A percentile compares a stretch with the other conserved stretches of the same genome.
phyloP scores from a whole-genome alignment of 139 green algal species.

The Micractinium sp. region DNA sequence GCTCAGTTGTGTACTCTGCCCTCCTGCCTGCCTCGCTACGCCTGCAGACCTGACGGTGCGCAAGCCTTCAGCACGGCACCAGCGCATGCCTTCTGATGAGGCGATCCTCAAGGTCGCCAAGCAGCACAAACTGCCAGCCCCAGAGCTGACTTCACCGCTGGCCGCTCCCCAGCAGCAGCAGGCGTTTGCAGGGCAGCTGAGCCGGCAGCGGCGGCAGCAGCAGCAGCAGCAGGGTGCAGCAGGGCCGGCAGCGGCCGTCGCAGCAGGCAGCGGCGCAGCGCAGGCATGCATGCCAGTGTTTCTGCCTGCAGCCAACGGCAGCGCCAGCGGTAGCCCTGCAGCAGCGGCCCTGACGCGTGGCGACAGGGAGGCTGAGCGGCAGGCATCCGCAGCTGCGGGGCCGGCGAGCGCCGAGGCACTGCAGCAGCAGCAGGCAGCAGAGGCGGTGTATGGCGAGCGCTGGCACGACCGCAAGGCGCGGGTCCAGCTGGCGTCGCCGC shows the following conservation, averaged over 20 bases:
- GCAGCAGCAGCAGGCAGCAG: slow-evolving; percentile 35
- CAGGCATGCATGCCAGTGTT: neutral
- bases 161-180: neutral
- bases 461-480: slow-evolving; percentile 62
- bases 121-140: slow-evolving; percentile 50
- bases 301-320: neutral
- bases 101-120: slow-evolving; percentile 63
- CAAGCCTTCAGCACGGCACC: slow-evolving; percentile 36
- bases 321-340: neutral
- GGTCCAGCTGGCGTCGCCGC: slow-evolving; percentile 77
- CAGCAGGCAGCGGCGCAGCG: neutral
- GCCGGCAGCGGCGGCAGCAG: neutral
- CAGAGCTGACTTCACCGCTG: slow-evolving; percentile 13
- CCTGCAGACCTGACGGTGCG: slow-evolving; percentile 40
- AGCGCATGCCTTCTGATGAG: slow-evolving; percentile 82
- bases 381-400: neutral
- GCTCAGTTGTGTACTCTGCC: neutral
- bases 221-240: neutral
- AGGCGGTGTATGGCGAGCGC: slow-evolving; percentile 76
- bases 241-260: neutral
- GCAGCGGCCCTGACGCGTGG: neutral
- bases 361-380: neutral
- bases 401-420: slow-evolving; percentile 2
- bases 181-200: slow-evolving; percentile 2
- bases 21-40: neutral